Evolutionary conservation across 768 basidiomycete species (phyloP).

Genomic region (Holtermannia corniformis): DNA sequence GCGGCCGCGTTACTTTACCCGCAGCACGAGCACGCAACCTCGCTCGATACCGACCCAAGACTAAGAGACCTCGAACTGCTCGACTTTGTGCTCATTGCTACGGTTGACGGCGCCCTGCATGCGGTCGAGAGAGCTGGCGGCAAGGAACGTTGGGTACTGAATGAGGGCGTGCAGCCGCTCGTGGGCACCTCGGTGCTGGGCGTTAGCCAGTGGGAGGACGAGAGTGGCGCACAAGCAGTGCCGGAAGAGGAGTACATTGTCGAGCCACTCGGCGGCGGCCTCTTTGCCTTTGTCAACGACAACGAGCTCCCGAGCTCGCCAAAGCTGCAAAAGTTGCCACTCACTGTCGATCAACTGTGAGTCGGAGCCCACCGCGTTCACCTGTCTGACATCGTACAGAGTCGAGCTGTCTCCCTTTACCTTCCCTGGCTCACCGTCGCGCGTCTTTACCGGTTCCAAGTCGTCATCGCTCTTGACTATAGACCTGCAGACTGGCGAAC

Average conservation of each 20-base stretch:
- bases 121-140: constrained; percentile 83
- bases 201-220: constrained; percentile 13
- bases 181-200: constrained; percentile 16
- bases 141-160: constrained; percentile 77
- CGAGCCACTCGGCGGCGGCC: constrained; percentile 87
- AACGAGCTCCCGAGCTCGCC: constrained; percentile 13
- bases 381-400: constrained; percentile 9
- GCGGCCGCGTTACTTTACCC: background rate
- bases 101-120: constrained; percentile 90
- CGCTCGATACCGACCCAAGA: background rate
- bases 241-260: constrained; percentile 72
- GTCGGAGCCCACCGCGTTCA: constrained; percentile 4
- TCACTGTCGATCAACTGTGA: constrained; percentile 76
- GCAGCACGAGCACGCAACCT: background rate
- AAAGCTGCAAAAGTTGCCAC: constrained; percentile 69
- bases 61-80: constrained; percentile 54
- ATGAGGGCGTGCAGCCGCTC: constrained; percentile 43
- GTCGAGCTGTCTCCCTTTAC: constrained; percentile 80
- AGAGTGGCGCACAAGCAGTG: constrained; percentile 52
- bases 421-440: constrained; percentile 57
- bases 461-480: constrained; percentile 59
- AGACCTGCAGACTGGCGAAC: constrained; percentile 42
- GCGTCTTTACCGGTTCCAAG: constrained; percentile 82
- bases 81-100: constrained; percentile 79
- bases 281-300: constrained; percentile 62